Percentiles rank a stretch among this genome's conserved stretches.
phyloP scores from a whole-genome alignment of 2,329 filamentous ascomycete species.

The Penicillium sclerotiorum region DNA sequence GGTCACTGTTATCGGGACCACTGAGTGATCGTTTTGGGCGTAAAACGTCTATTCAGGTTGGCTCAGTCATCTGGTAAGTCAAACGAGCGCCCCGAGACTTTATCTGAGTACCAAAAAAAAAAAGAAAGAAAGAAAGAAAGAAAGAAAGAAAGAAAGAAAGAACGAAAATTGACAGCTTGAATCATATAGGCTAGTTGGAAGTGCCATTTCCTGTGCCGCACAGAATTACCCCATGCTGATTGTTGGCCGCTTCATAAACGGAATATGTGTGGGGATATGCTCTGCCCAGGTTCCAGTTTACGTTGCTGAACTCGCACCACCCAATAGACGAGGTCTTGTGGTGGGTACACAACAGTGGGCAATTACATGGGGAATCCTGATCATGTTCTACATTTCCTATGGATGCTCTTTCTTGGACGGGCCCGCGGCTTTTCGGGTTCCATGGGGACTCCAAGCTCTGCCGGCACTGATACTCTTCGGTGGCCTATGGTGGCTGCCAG shows the following conservation, averaged over 20 bases:
- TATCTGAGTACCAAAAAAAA: too few relatives aligned
- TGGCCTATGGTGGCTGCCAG: slow-evolving; percentile 55
- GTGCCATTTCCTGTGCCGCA: slow-evolving; percentile 6
- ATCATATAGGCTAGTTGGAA: slow-evolving; percentile 12
- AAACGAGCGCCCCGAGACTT: too few relatives aligned
- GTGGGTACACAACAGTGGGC: slow-evolving; percentile 75
- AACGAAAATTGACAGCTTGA: too few relatives aligned
- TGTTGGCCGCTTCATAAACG: slow-evolving; percentile 70
- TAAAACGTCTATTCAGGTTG: slow-evolving; percentile 51
- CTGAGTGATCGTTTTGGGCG: slow-evolving; percentile 49
- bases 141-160: too few relatives aligned
- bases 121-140: too few relatives aligned
- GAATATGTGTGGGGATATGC: slow-evolving; percentile 72
- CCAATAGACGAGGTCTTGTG: slow-evolving; percentile 60
- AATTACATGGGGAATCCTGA: slow-evolving; percentile 71
- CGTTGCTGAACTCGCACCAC: slow-evolving; percentile 66
- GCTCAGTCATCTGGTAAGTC: slow-evolving; percentile 10
- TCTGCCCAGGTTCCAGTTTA: slow-evolving; percentile 70
- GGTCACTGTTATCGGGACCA: slow-evolving; percentile 54
- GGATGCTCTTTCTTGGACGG: slow-evolving; percentile 65
- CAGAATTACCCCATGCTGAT: slow-evolving; percentile 54
- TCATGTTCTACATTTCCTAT: slow-evolving; percentile 68
- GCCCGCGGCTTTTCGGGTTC: slow-evolving; percentile 61
- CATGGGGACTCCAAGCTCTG: slow-evolving; percentile 68
- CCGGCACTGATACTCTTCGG: slow-evolving; percentile 62